Conservation (phyloP, 2,329 filamentous ascomycete genomes). For the Chaetomium olivaceum region DNA sequence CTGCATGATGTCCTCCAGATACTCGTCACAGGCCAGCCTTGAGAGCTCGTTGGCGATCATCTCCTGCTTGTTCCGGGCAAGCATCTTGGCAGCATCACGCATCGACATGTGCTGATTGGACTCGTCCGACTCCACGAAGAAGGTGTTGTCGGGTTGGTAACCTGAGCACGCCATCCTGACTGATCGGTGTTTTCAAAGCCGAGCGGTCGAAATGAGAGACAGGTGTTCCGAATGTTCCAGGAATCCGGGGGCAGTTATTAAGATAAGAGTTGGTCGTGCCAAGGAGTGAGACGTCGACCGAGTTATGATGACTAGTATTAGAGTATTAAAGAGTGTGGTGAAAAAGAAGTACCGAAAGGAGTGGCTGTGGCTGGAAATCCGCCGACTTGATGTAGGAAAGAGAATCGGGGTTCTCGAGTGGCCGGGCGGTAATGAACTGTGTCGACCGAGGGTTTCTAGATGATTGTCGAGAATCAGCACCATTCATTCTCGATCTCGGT, state of each 20-base stretch:
- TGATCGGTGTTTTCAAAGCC: conserved; percentile 26
- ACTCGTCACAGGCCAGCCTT: conserved; percentile 80
- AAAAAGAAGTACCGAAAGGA: conserved; percentile 54
- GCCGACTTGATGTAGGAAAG: conserved; percentile 45
- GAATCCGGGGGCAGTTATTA: conserved; percentile 33
- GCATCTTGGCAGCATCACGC: conserved; percentile 73
- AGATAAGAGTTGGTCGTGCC: conserved; percentile 29
- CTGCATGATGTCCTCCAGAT: conserved; percentile 88
- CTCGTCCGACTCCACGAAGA: conserved; percentile 60
- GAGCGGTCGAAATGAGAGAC: conserved; percentile 32
- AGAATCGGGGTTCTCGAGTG: conserved; percentile 39
- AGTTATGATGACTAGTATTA: conserved; percentile 54
- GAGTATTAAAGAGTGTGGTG: conserved; percentile 60
- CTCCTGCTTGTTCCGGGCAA: conserved; percentile 81
- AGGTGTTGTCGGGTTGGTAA: conserved; percentile 48
- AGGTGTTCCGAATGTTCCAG: conserved; percentile 33
- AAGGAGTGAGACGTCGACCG: conserved; percentile 46
- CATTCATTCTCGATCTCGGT: conserved; percentile 21
- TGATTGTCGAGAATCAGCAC: conserved; percentile 33
- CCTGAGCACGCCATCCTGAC: conserved; percentile 37
- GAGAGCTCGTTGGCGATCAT: conserved; percentile 88
- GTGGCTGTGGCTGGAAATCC: conserved; percentile 55
- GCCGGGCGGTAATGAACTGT: conserved; percentile 49
- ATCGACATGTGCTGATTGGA: conserved; percentile 60
- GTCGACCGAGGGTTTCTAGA: conserved; percentile 49